Conservation (phyloP, 2,329 filamentous ascomycete species). For the Sphaerulina vaccinii region DNA sequence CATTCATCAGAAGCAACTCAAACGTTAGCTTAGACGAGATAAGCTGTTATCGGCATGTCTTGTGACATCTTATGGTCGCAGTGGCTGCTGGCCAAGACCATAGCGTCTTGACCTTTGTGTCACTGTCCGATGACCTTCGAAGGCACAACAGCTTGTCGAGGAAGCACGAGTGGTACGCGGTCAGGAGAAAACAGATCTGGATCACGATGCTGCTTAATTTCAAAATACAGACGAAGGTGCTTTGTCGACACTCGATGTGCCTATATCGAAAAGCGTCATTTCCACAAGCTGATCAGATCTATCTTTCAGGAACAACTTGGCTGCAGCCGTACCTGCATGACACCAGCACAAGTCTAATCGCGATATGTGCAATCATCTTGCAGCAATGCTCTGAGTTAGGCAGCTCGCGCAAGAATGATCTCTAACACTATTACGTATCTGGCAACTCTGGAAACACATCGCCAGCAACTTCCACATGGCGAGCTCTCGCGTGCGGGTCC, state of each 20-base stretch:
- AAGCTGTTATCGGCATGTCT: conserved; percentile 9
- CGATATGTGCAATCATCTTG: not conserved
- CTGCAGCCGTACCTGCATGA: conserved; percentile 5
- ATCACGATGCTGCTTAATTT: not conserved
- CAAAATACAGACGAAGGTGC: not conserved
- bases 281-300: not conserved
- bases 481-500: not conserved
- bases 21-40: conserved; percentile 7
- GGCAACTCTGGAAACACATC: conserved; percentile 5
- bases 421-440: not conserved
- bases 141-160: not conserved
- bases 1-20: not conserved
- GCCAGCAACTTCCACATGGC: not conserved
- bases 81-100: conserved; percentile 3
- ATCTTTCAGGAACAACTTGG: not conserved
- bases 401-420: not conserved
- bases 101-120: not conserved
- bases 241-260: not conserved
- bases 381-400: conserved; percentile 1
- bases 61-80: conserved; percentile 11
- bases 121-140: not conserved
- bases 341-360: conserved; percentile 8
- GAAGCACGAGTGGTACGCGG: not conserved
- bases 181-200: not conserved
- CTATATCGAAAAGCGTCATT: not conserved